Percentiles rank a stretch among this genome's conserved stretches.
Evolutionary conservation across 2,329 filamentous ascomycete species (phyloP).

Genomic region (Camptophora hylomeconis): DNA sequence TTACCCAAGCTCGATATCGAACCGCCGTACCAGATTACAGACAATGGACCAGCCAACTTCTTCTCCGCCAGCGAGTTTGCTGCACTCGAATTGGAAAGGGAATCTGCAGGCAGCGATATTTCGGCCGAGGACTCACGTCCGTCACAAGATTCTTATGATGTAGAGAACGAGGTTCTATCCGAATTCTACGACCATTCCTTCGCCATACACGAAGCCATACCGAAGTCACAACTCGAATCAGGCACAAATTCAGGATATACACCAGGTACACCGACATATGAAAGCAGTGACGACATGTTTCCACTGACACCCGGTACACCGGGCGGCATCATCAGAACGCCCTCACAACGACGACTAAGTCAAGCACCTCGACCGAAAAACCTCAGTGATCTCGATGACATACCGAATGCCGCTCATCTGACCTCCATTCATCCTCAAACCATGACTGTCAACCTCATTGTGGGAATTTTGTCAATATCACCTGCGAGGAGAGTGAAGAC

Average conservation of each 20-base stretch:
- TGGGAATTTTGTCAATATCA: conserved; percentile 60
- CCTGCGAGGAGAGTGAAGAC: conserved; percentile 56
- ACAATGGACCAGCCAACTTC: conserved; percentile 15
- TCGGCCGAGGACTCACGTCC: conserved; percentile 14
- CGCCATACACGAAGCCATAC: conserved; percentile 51
- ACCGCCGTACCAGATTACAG: conserved; percentile 12
- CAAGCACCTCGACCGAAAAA: conserved; percentile 17
- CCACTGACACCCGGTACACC: conserved; percentile 6
- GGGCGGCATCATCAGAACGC: conserved; percentile 14
- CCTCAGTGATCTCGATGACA: conserved; percentile 51
- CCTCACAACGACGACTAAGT: conserved; percentile 13
- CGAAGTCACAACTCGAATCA: conserved; percentile 44
- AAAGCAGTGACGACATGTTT: conserved; percentile 15
- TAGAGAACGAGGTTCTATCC: conserved; percentile 30
- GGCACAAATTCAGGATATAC: conserved; percentile 22
- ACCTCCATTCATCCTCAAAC: conserved; percentile 61
- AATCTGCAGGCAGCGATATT: conserved; percentile 15
- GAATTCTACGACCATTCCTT: conserved; percentile 72
- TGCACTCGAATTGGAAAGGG: conserved; percentile 3
- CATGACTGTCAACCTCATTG: conserved; percentile 70
- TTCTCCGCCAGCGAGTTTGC: conserved; percentile 6
- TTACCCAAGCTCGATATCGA: conserved; percentile 15
- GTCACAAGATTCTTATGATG: conserved; percentile 11
- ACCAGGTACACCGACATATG: conserved; percentile 17
- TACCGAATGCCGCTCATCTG: conserved; percentile 57